Evolutionary conservation across 768 basidiomycete genomes (phyloP), one percentile per base, ranked within the genome.

Genomic region (Holtermanniella nyarrowii): DNA sequence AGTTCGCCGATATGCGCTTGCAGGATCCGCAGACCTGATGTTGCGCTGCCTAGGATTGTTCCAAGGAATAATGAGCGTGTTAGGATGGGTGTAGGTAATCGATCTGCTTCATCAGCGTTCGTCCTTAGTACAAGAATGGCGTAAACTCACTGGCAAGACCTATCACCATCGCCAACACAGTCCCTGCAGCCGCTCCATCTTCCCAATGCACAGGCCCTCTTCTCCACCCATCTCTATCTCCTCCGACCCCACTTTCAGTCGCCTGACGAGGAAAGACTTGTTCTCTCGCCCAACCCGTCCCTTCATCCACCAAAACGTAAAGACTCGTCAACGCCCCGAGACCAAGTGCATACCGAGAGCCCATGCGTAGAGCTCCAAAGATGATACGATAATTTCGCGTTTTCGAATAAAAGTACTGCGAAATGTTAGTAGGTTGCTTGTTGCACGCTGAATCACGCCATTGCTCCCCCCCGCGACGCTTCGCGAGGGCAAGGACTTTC

Each of bases 351-450:
- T 65, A 65, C 39, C 55, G 58, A 0, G 58, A 57, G 13, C 67
- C 69, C 26, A 56, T 58, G 16, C 56, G 55, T 12, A 54, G 49
- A 1, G 61, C 63, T 1, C 55, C 58, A 44, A 59, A 65, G 42
- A 68, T 55, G 12, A 71, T 62, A 16, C 61, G 52, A 48, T 71
- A 71, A 37, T 71, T 71, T 26, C 69, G 50, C 0, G 69, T 68
- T 54, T 68, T 68, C 40, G 67, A 66, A 57, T 71, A 71, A 42
- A 68, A 71, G 57, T 71, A 71, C 69, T 70, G n/a, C n/a, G n/a
- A n/a, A n/a, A n/a, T n/a, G n/a, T n/a, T n/a, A n/a, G n/a, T n/a
- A n/a, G n/a, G n/a, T n/a, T n/a, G n/a, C n/a, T n/a, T n/a, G n/a
- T n/a, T n/a, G n/a, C n/a, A n/a, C n/a, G n/a, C n/a, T n/a, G n/a